These are phyloP conservation scores for Candida glucosophila DNA, from an alignment of 1,139 yeast genomes.

Conservation along the genomic window DNA sequence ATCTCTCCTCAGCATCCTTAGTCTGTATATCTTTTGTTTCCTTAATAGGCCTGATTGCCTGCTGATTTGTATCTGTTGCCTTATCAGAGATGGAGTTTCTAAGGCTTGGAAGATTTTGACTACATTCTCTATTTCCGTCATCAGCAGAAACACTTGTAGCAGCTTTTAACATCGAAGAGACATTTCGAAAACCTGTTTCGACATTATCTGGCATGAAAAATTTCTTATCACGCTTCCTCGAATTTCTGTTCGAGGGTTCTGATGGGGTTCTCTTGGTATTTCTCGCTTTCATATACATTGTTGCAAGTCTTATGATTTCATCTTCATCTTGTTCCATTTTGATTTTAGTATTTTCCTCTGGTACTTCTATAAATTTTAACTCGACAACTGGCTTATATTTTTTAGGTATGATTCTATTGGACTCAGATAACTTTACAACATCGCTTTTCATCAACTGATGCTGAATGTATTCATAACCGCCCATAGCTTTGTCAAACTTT, in stretches of 20 bases:
- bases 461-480: slow-evolving; percentile 75
- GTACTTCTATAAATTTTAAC: slow-evolving; percentile 52
- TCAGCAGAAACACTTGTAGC: no score
- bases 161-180: slow-evolving; percentile 41
- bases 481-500: slow-evolving; percentile 81
- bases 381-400: slow-evolving; percentile 46
- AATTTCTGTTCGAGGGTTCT: slow-evolving; percentile 9
- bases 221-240: slow-evolving; percentile 14
- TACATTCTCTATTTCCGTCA: slow-evolving; percentile 42
- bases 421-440: slow-evolving; percentile 31
- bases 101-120: slow-evolving; percentile 34
- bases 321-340: slow-evolving; percentile 50
- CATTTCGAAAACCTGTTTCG: slow-evolving; percentile 58
- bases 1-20: no score
- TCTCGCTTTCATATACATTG: slow-evolving; percentile 28
- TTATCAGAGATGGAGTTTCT: no score
- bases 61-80: no score
- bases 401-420: slow-evolving; percentile 62
- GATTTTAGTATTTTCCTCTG: slow-evolving; percentile 58
- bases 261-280: slow-evolving; percentile 18
- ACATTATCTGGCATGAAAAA: slow-evolving; percentile 81
- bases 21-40: slow-evolving; percentile 10
- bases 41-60: no score
- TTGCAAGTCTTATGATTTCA: slow-evolving; percentile 59
- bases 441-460: slow-evolving; percentile 42